phyloP scores from a whole-genome alignment of 1,284 basidiomycete species.

The Coniophora puteana region DNA sequence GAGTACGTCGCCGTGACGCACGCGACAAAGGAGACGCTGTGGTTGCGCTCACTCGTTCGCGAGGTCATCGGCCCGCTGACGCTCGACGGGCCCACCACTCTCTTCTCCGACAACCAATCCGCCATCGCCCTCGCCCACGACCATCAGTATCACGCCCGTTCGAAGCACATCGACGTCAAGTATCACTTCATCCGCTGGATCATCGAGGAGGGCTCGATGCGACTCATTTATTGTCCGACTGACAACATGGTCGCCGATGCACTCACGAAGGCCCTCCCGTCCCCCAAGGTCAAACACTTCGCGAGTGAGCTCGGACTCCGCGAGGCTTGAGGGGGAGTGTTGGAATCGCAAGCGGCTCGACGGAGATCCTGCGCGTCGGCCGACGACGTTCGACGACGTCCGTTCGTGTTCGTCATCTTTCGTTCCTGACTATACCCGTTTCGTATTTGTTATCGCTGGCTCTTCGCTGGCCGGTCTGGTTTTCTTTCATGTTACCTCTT shows the following conservation, averaged over 20 bases:
- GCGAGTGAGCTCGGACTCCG: conserved; percentile 18
- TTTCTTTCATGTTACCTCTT: too few relatives aligned
- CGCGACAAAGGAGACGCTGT: conserved; percentile 2
- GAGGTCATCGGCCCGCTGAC: conserved; percentile 2
- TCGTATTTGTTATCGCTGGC: too few relatives aligned
- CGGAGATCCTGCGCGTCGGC: too few relatives aligned
- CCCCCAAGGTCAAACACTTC: conserved; percentile 22
- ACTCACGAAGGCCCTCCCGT: conserved; percentile 4
- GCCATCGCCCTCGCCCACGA: conserved; percentile 2
- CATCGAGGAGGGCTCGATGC: background rate
- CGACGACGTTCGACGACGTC: too few relatives aligned
- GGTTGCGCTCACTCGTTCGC: background rate
- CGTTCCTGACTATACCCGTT: too few relatives aligned
- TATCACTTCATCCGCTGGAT: conserved; percentile 8
- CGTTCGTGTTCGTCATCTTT: too few relatives aligned
- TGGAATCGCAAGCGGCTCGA: too few relatives aligned
- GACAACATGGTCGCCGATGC: background rate
- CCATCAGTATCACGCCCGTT: conserved; percentile 3
- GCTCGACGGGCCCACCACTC: background rate
- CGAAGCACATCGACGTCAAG: conserved; percentile 8
- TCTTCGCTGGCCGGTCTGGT: too few relatives aligned
- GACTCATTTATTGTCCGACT: background rate
- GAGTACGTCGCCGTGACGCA: conserved; percentile 6
- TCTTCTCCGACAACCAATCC: conserved; percentile 5
- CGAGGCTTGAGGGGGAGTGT: conserved; percentile 22